phyloP scores from a whole-genome alignment of 108 stramenopile species.

The Cyclotella kingstonii region DNA sequence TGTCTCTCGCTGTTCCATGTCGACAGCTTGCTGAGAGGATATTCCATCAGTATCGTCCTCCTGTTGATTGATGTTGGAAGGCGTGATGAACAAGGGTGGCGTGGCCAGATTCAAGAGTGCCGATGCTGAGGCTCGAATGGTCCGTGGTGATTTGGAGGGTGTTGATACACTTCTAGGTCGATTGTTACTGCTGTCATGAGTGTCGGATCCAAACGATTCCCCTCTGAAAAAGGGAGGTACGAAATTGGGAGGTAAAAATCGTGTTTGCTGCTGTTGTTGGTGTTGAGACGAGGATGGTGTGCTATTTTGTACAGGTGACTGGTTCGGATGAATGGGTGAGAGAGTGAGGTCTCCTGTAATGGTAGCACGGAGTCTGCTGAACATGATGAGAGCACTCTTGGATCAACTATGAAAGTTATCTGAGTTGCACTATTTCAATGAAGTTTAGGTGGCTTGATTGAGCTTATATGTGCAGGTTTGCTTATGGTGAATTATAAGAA shows the following conservation, averaged over 20 bases:
- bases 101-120: slow-evolving; percentile 17
- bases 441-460: too few relatives aligned
- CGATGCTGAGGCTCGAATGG: slow-evolving; percentile 34
- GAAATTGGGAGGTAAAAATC: slow-evolving; percentile 4
- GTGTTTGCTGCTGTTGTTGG: background rate
- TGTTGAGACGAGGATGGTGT: slow-evolving; percentile 14
- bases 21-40: background rate
- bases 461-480: too few relatives aligned
- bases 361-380: too few relatives aligned
- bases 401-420: too few relatives aligned
- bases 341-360: too few relatives aligned
- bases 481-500: too few relatives aligned
- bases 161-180: background rate
- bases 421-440: too few relatives aligned
- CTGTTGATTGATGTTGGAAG: background rate
- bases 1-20: slow-evolving; percentile 1
- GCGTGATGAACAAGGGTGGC: slow-evolving; percentile 16
- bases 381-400: too few relatives aligned
- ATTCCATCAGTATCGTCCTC: background rate
- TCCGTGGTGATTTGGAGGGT: slow-evolving; percentile 26
- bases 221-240: slow-evolving; percentile 2
- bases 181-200: slow-evolving; percentile 2
- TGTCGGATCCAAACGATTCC: slow-evolving; percentile 6
- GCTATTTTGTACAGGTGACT: too few relatives aligned
- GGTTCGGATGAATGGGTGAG: too few relatives aligned